Percentiles rank a stretch among this genome's conserved stretches.
phyloP scores from a whole-genome alignment of 1,284 basidiomycete genomes.

The Heterobasidion annosum region DNA sequence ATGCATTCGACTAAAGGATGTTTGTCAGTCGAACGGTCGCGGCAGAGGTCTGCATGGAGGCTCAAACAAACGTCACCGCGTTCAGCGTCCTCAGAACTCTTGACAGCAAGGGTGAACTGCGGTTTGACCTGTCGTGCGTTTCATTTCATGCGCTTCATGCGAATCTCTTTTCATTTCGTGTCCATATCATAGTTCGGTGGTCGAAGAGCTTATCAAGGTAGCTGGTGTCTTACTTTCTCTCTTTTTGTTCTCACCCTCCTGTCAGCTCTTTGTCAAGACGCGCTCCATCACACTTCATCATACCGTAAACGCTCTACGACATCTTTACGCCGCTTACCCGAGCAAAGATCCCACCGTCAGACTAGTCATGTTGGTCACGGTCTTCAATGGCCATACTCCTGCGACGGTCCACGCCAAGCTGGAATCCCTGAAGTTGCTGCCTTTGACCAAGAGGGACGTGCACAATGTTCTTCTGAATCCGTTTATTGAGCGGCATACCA shows the following conservation, averaged over 20 bases:
- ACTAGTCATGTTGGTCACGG: constrained; percentile 55
- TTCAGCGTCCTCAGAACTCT: constrained; percentile 59
- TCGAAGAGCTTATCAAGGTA: constrained; percentile 14
- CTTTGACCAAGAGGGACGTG: constrained; percentile 49
- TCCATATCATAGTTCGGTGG: constrained; percentile 1
- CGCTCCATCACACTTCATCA: constrained; percentile 48
- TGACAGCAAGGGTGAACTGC: constrained; percentile 49
- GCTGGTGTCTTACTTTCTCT: constrained; percentile 5
- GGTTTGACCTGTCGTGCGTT: constrained; percentile 48
- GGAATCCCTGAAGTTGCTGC: constrained; percentile 41
- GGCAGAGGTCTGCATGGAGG: constrained; percentile 72
- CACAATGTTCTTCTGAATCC: constrained; percentile 56
- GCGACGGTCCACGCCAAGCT: constrained; percentile 28
- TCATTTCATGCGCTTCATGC: neutral
- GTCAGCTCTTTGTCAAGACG: constrained; percentile 56
- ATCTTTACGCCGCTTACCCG: constrained; percentile 57
- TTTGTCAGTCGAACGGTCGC: constrained; percentile 72
- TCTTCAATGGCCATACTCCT: constrained; percentile 41
- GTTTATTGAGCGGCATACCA: constrained; percentile 50
- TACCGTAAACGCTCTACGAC: constrained; percentile 43
- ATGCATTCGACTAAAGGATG: constrained; percentile 38
- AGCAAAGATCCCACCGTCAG: constrained; percentile 48
- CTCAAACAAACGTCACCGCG: constrained; percentile 54
- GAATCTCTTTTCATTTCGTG: neutral
- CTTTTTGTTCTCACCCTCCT: neutral